A percentile compares a stretch with the other conserved stretches of the same genome.
phyloP scores from a whole-genome alignment of 129 eudicot genomes.

The Chrysanthemum lavandulifolium region DNA sequence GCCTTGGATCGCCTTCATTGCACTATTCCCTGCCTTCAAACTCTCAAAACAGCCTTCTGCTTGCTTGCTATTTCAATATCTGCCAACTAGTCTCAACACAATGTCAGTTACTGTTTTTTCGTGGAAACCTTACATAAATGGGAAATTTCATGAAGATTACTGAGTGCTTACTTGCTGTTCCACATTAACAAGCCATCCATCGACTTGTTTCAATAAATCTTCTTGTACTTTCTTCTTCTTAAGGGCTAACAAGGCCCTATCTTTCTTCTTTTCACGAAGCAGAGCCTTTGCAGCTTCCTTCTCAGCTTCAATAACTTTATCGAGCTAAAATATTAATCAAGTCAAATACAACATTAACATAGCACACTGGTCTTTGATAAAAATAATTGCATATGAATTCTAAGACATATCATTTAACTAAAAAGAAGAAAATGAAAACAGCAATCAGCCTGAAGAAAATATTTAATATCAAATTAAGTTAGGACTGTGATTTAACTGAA shows the following conservation, averaged over 20 bases:
- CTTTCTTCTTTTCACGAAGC: conserved; percentile 96
- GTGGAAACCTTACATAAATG: background rate
- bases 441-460: background rate
- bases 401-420: background rate
- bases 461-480: background rate
- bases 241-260: conserved; percentile 81
- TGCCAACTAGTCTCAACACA: conserved; percentile 58
- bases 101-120: background rate
- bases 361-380: background rate
- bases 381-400: background rate
- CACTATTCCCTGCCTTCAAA: conserved; percentile 79
- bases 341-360: conserved; percentile 6
- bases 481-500: background rate
- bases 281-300: conserved; percentile 94
- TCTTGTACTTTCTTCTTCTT: conserved; percentile 95
- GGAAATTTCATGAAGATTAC: background rate
- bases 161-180: conserved; percentile 87
- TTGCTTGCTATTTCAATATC: conserved; percentile 96
- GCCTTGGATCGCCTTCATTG: conserved; percentile 91
- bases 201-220: conserved; percentile 89
- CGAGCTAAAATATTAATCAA: conserved; percentile 53
- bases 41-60: conserved; percentile 98
- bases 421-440: background rate
- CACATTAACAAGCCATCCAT: conserved; percentile 83
- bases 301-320: conserved; percentile 93